These are phyloP conservation scores for Vigna radiata DNA, from an alignment of 306 rosid species.

Conservation along the genomic window DNA sequence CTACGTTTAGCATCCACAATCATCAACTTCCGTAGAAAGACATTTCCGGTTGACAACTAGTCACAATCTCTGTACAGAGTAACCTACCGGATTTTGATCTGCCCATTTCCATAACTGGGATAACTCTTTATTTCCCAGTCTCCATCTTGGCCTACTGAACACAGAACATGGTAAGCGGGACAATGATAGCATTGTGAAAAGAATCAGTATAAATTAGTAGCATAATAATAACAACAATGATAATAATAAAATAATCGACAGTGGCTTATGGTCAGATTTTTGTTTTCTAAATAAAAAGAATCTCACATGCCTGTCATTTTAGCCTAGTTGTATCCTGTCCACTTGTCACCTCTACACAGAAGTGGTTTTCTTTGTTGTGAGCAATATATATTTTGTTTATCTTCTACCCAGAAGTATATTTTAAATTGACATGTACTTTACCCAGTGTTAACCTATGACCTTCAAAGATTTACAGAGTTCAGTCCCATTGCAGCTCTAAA, in stretches of 20 bases:
- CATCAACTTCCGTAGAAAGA: conserved; percentile 11
- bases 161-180: conserved; percentile 23
- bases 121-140: conserved; percentile 95
- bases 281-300: conserved; percentile 8
- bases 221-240: not conserved
- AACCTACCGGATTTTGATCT: conserved; percentile 92
- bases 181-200: conserved; percentile 31
- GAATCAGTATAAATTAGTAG: not conserved
- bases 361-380: not conserved
- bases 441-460: not conserved
- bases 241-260: not conserved
- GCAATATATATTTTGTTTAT: not conserved
- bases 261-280: not conserved
- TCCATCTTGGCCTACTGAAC: conserved; percentile 88
- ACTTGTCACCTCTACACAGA: not conserved
- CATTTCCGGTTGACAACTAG: conserved; percentile 28
- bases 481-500: conserved; percentile 2
- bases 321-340: not conserved
- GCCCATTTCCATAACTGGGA: conserved; percentile 99
- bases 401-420: not conserved
- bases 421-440: not conserved
- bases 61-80: conserved; percentile 1
- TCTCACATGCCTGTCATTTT: conserved; percentile 10
- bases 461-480: not conserved
- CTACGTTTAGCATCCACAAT: conserved; percentile 37